phyloP scores from a whole-genome alignment of 1,139 yeast species.

The Sugiyamaella neomexicana region DNA sequence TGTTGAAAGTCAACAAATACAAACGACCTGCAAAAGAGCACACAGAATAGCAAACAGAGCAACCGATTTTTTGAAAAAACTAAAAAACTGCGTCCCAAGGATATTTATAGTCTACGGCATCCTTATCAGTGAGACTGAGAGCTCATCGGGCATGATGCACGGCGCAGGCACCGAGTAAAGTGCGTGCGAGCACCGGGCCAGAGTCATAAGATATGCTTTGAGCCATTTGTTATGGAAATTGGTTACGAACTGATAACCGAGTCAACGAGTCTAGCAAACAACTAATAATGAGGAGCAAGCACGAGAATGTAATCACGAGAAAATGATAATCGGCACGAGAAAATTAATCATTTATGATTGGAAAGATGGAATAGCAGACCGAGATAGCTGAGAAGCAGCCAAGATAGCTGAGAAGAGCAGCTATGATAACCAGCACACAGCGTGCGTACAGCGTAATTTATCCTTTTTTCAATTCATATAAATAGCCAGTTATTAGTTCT shows the following conservation, averaged over 20 bases:
- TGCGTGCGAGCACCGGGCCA: not conserved
- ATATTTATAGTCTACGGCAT: not conserved
- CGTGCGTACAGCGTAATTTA: too few species aligned
- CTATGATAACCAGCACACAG: too few species aligned
- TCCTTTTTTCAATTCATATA: too few species aligned
- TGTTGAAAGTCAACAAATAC: too few species aligned
- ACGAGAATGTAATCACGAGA: too few species aligned
- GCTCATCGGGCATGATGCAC: not conserved
- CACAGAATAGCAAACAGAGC: not conserved
- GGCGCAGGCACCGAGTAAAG: slow-evolving; percentile 2
- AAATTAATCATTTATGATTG: too few species aligned
- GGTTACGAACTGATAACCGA: not conserved
- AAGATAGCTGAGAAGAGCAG: too few species aligned
- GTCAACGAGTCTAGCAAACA: not conserved
- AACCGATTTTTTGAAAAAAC: not conserved
- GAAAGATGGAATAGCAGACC: too few species aligned
- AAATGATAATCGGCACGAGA: too few species aligned
- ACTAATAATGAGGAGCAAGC: not conserved
- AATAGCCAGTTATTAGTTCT: too few species aligned
- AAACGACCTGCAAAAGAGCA: too few species aligned
- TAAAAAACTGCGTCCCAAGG: not conserved
- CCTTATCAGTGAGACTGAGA: not conserved
- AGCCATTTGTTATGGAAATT: not conserved
- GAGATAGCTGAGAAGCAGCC: too few species aligned
- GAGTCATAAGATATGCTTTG: slow-evolving; percentile 4